A percentile compares a stretch with the other conserved stretches of the same genome.
Evolutionary conservation across 2,329 filamentous ascomycete species (phyloP).

Genomic region (Trichoderma guizhouense): DNA sequence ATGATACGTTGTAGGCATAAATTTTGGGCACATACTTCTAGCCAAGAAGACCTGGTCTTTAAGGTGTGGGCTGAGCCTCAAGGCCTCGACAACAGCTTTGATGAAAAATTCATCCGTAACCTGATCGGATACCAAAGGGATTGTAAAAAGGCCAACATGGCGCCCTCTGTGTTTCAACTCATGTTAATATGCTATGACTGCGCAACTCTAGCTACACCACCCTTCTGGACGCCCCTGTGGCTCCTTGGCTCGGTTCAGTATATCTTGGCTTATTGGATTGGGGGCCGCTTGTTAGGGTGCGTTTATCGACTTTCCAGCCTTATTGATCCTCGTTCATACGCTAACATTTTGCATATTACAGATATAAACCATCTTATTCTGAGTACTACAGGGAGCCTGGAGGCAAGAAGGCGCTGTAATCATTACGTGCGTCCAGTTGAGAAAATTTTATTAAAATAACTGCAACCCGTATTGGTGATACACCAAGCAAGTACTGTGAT

Average conservation of each 20-base stretch:
- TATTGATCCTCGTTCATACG: neutral
- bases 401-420: neutral
- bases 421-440: neutral
- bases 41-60: neutral
- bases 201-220: constrained; percentile 6
- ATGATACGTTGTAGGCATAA: neutral
- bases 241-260: neutral
- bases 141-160: neutral
- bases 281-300: neutral
- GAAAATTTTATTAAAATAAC: neutral
- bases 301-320: neutral
- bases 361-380: constrained; percentile 7
- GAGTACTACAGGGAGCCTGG: neutral
- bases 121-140: constrained; percentile 4
- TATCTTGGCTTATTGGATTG: constrained; percentile 4
- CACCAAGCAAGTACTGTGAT: neutral
- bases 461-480: neutral
- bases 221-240: constrained; percentile 5
- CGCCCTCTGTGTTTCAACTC: constrained; percentile 3
- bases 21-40: neutral
- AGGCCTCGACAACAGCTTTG: constrained; percentile 13
- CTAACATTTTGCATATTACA: neutral
- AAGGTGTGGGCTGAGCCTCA: constrained; percentile 10
- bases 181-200: constrained; percentile 1
- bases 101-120: constrained; percentile 10